These are phyloP conservation scores for Xerocomellus chrysenteron DNA, from an alignment of 768 basidiomycete species.

Conservation along the genomic window DNA sequence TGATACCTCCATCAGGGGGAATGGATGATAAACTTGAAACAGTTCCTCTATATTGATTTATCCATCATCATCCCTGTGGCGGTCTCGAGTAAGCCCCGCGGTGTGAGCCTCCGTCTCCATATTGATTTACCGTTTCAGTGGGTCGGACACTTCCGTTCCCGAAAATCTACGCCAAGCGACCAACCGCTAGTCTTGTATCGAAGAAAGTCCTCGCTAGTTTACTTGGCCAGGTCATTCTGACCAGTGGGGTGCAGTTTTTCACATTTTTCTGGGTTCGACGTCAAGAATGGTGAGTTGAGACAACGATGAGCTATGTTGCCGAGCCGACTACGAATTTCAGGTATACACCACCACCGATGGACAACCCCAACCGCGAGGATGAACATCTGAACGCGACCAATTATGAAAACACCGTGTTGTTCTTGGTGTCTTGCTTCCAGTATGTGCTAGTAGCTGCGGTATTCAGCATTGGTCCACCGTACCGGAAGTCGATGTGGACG, in stretches of 20 bases:
- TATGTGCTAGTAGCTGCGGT: slow-evolving; percentile 96
- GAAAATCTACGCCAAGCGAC: slow-evolving; percentile 82
- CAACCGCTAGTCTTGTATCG: slow-evolving; percentile 93
- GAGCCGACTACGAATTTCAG: slow-evolving; percentile 36
- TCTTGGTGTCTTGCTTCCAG: slow-evolving; percentile 96
- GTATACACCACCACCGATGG: slow-evolving; percentile 70
- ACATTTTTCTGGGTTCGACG: slow-evolving; percentile 85
- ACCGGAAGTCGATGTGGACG: slow-evolving; percentile 91
- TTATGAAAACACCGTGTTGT: slow-evolving; percentile 90
- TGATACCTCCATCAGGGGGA: background rate
- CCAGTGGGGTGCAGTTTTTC: slow-evolving; percentile 79
- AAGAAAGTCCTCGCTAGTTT: slow-evolving; percentile 93
- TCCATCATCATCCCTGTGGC: slow-evolving; percentile 98
- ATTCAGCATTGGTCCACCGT: slow-evolving; percentile 97
- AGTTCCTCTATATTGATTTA: slow-evolving; percentile 97
- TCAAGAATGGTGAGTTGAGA: slow-evolving; percentile 68
- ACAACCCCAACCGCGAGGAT: slow-evolving; percentile 47
- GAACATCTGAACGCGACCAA: slow-evolving; percentile 81
- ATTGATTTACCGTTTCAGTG: slow-evolving; percentile 54
- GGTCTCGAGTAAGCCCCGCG: slow-evolving; percentile 74
- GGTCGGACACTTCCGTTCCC: slow-evolving; percentile 90
- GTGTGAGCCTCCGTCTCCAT: background rate
- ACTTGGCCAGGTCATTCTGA: slow-evolving; percentile 88
- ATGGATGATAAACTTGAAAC: slow-evolving; percentile 11
- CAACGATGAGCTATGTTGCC: background rate